phyloP scores from a whole-genome alignment of 441 rosid species.

The Hura crepitans region DNA sequence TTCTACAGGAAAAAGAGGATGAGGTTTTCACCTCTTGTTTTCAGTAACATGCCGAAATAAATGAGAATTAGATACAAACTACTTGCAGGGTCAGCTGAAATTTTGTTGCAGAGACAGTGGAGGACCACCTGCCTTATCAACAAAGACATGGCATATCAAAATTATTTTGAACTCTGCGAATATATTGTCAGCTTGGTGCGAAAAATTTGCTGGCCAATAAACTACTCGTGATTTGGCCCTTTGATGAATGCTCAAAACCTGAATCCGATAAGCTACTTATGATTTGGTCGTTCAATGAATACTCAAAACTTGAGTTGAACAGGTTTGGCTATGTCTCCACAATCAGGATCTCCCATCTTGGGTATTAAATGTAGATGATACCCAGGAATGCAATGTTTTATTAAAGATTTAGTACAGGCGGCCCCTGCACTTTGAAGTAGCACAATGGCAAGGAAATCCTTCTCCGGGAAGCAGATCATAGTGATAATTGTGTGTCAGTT shows the following conservation, averaged over 20 bases:
- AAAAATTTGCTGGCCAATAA: background rate
- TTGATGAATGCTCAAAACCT: background rate
- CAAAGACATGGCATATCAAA: background rate
- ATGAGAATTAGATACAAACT: constrained; percentile 7
- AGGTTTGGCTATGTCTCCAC: background rate
- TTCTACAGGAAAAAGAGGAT: no score
- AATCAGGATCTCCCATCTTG: background rate
- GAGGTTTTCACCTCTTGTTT: background rate
- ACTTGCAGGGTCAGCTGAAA: background rate
- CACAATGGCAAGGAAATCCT: constrained; percentile 65
- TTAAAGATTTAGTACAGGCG: constrained; percentile 40
- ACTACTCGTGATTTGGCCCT: no score
- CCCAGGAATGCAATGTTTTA: background rate
- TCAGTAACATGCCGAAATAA: background rate
- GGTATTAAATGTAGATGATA: constrained; percentile 4
- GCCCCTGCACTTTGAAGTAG: constrained; percentile 62
- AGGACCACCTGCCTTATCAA: background rate
- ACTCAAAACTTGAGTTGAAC: no score
- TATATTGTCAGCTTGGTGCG: no score
- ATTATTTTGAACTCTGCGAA: background rate
- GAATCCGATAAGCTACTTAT: no score
- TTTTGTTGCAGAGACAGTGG: background rate
- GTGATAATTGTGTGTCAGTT: constrained; percentile 65
- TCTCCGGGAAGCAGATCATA: constrained; percentile 45
- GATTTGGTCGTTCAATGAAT: no score